These are phyloP conservation scores for Pelargonium citronellum DNA, from an alignment of 441 rosid genomes.

Conservation along the genomic window DNA sequence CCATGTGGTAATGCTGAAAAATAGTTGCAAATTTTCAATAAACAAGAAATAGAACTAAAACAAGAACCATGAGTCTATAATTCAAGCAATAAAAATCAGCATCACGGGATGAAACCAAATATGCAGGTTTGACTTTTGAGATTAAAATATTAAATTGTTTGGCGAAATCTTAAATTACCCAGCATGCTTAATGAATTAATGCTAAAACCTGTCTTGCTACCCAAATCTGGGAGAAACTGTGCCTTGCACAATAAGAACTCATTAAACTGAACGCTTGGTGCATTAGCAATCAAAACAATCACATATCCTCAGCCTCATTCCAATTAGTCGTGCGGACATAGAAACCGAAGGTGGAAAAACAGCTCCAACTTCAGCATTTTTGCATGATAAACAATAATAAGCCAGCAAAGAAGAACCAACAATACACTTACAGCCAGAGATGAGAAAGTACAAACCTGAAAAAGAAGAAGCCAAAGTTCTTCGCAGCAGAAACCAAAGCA, in stretches of 20 bases:
- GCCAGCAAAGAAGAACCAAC: neutral
- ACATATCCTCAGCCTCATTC: neutral
- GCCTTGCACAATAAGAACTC: neutral
- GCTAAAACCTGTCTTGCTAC: neutral
- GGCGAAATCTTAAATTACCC: neutral
- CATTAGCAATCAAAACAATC: neutral
- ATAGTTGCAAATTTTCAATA: too few species aligned
- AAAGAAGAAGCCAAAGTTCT: conserved; percentile 98
- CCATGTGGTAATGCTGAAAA: neutral
- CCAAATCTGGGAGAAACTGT: neutral
- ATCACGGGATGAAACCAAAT: neutral
- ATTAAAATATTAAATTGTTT: neutral
- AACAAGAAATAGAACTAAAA: too few species aligned
- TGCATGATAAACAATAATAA: neutral
- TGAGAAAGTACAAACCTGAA: conserved; percentile 45
- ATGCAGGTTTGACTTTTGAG: neutral
- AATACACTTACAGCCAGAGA: neutral
- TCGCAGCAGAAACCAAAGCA: conserved; percentile 95
- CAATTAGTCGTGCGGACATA: neutral
- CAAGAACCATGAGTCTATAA: too few species aligned
- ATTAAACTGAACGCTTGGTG: neutral
- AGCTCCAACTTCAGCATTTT: neutral
- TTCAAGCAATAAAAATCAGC: neutral
- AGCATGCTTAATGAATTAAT: neutral
- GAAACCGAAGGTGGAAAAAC: neutral